Base-by-base conservation (phyloP, 495 filamentous ascomycete species). In the Hypoxylon intermedium region DNA sequence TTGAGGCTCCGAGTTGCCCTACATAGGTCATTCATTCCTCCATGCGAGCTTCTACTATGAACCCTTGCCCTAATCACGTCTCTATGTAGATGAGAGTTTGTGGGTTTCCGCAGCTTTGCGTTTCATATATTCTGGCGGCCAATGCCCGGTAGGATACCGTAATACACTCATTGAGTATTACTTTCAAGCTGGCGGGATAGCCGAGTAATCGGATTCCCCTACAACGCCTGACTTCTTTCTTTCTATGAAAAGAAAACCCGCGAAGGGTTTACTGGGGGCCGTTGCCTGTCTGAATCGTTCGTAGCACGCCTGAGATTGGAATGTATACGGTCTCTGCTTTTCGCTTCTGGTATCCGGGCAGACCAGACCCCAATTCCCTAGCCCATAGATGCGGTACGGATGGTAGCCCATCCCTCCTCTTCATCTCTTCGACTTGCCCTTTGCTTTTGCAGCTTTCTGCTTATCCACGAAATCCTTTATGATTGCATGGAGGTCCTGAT, bases 401-500 rank as follows among this genome's bases (percentile, higher is more conserved):
- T 13, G 11, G n/a, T 36, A 15, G 33, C 6, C 34, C 26, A 40
- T 48, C 7, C 0, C 18, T 52, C 53, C 1, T 36, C 33, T 52
- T 70, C 60, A 70, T 55, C 65, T 58, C 51, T 67, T 73, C n/a
- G 63, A 63, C 37, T 69, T 76, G 21, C 61, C 68, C 63, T 71
- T 75, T 23, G 48, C 56, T 44, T 74, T 75, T 11, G 69, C 64
- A 9, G 76, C 79, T 57, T 79, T 80, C 57, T 83, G 79, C 53
- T 81, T 79, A 42, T 90, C 88, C 6, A 91, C 72, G 61, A 83
- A 87, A 30, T 83, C 83, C 59, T 80, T 84, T 58, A 95, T 79
- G 15, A 94, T 83, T n/a, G 76, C 78, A 53, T 88, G 84, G 21
- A 98, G 74, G 4, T 89, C 93, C 26, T 92, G 88, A 66, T 97